Base-by-base conservation (phyloP, 805 yeast species). In the Lachancea nothofagi region DNA sequence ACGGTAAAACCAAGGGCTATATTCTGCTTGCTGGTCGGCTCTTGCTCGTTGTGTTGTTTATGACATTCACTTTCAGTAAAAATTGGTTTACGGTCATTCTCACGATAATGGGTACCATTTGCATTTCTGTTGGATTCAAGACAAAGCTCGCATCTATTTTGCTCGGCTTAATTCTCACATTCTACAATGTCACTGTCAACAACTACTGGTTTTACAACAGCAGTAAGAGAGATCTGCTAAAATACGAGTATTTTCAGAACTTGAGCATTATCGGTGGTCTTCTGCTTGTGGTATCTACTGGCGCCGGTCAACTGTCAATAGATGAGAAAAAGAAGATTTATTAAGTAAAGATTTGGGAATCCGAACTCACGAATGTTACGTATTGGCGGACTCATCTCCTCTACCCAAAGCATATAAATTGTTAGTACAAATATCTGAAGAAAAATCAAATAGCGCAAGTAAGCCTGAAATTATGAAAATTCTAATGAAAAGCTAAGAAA, bases 321-420 rank as follows among this genome's bases (percentile, higher is more conserved):
- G 98, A 90, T 58, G 97, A 88, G 63, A 90, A 93, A 81, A 89
- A 90, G 71, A 90, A 90, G 72, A 80, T 85, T 44, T 86, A 83
- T 61, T 87, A 66, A 61, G 27, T 19, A 5, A 18, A 6, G 32
- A 29, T 15, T 5, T 5, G 5, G 32, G 32, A 9, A 14, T n/a
- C 14, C 12, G 13, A 4, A 25, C 7, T n/a, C 28, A 5, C 10
- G 7, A 12, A 12, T 8, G 12, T 23, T 23, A 23, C 10, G 26
- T 12, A 8, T 23, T 23, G 26, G 31, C 5, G 17, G n/a, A 3
- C 17, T n/a, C 14, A 14, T 5, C 13, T 12, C 31, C 6, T 10
- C 17, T 10, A 28, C 19, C 10, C 9, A 8, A n/a, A 3, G 9
- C 17, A 14, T 28, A 10, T 12, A 5, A 9, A 12, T 4, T 21